Evolutionary conservation across 768 basidiomycete genomes (phyloP).

Genomic region (Clavulina sp.): DNA sequence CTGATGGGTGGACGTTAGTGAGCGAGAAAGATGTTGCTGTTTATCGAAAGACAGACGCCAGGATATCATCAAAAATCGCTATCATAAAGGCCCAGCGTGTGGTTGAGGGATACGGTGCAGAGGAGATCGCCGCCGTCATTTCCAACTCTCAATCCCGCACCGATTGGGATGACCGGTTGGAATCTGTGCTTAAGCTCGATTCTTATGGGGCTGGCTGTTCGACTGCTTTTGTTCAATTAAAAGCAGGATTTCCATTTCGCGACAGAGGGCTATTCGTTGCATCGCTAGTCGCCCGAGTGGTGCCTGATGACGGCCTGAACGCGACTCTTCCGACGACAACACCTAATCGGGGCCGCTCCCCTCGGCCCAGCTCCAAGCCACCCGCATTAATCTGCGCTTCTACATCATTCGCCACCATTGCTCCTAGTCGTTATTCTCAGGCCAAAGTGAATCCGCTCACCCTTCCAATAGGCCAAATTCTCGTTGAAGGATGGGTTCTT

Average conservation of each 20-base stretch:
- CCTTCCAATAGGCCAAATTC: conserved; percentile 62
- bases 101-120: conserved; percentile 83
- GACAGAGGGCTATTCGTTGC: conserved; percentile 76
- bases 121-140: conserved; percentile 67
- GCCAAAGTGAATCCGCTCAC: conserved; percentile 60
- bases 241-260: conserved; percentile 77
- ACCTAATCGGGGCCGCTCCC: neutral
- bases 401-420: conserved; percentile 55
- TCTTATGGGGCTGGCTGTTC: conserved; percentile 58
- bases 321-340: no score
- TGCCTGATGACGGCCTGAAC: conserved; percentile 14
- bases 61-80: conserved; percentile 64
- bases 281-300: conserved; percentile 38
- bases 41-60: conserved; percentile 54
- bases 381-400: conserved; percentile 69
- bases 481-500: conserved; percentile 87
- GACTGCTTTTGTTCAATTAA: conserved; percentile 54
- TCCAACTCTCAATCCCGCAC: conserved; percentile 52
- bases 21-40: conserved; percentile 57
- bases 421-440: conserved; percentile 34
- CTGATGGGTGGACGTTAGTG: conserved; percentile 56
- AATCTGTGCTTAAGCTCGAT: conserved; percentile 49
- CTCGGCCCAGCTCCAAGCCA: neutral
- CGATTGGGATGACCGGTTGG: conserved; percentile 78
- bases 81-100: conserved; percentile 81